Evolutionary conservation across 345 rosid genomes (phyloP).

Genomic region (Clausena lansium): DNA sequence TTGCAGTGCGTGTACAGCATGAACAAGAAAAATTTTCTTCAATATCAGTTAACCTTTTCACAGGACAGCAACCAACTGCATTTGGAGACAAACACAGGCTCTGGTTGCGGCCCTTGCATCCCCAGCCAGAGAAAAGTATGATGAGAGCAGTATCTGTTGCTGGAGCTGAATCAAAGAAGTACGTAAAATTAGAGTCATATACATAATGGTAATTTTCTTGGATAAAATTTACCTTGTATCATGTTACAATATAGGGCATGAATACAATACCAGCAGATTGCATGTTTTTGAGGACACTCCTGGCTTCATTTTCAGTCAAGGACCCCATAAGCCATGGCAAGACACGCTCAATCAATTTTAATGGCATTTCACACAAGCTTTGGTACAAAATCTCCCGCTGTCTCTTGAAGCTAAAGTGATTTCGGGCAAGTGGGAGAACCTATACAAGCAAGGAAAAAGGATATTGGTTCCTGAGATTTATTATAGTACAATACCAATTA

Average conservation of each 20-base stretch:
- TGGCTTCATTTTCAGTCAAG: slow-evolving; percentile 68
- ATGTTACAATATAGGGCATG: slow-evolving; percentile 9
- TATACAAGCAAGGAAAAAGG: slow-evolving; percentile 31
- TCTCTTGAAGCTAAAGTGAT: slow-evolving; percentile 64
- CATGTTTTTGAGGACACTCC: slow-evolving; percentile 65
- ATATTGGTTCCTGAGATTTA: slow-evolving; percentile 3
- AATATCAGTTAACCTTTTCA: slow-evolving; percentile 46
- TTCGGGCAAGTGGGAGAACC: slow-evolving; percentile 87
- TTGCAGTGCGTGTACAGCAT: slow-evolving; percentile 42
- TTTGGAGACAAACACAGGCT: slow-evolving; percentile 65
- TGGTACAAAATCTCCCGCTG: slow-evolving; percentile 83
- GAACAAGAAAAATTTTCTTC: slow-evolving; percentile 51
- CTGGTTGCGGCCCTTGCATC: slow-evolving; percentile 75
- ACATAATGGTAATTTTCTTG: slow-evolving; percentile 6
- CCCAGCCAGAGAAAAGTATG: slow-evolving; percentile 94
- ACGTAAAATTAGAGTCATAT: slow-evolving; percentile 11
- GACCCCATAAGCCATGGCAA: slow-evolving; percentile 86
- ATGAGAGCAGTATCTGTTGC: slow-evolving; percentile 59
- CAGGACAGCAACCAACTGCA: slow-evolving; percentile 55
- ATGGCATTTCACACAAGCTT: slow-evolving; percentile 85
- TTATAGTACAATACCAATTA: neutral
- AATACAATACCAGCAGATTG: slow-evolving; percentile 64
- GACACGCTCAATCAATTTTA: slow-evolving; percentile 82
- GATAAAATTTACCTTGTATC: neutral
- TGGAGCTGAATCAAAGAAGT: slow-evolving; percentile 57